These are phyloP conservation scores for Poterioochromonas sp. DNA, from an alignment of 352 stramenopile species.

Conservation along the genomic window DNA sequence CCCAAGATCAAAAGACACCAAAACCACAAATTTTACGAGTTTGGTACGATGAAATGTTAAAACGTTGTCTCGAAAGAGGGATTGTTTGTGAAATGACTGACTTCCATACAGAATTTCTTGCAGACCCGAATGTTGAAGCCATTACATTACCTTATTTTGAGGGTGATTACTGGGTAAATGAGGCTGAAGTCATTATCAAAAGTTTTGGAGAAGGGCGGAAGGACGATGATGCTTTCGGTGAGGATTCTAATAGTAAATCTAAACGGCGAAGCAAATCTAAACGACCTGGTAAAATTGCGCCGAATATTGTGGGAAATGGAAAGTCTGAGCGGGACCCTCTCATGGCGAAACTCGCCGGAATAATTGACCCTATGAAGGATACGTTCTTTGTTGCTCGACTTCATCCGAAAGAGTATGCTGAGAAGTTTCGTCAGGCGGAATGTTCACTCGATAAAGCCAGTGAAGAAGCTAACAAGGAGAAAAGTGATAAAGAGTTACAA, in stretches of 20 bases:
- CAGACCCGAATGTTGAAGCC: constrained; percentile 60
- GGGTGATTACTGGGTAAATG: constrained; percentile 94
- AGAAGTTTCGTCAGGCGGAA: constrained; percentile 46
- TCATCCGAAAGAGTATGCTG: constrained; percentile 49
- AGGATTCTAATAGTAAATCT: constrained; percentile 45
- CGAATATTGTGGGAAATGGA: constrained; percentile 56
- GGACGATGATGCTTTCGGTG: constrained; percentile 33
- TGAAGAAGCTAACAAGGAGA: constrained; percentile 37
- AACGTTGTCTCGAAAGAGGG: constrained; percentile 64
- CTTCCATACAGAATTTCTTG: constrained; percentile 84
- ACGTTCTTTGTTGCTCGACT: constrained; percentile 97
- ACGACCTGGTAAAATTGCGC: constrained; percentile 12
- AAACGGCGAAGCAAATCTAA: constrained; percentile 38
- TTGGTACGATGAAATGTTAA: constrained; percentile 83
- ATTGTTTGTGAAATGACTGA: constrained; percentile 85
- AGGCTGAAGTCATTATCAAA: constrained; percentile 97
- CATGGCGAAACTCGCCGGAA: constrained; percentile 93
- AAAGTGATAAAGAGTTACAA: constrained; percentile 24
- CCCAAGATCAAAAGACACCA: constrained; percentile 94
- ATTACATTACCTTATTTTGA: constrained; percentile 95
- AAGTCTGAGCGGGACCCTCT: constrained; percentile 65
- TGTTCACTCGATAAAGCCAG: too few relatives aligned
- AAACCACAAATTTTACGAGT: constrained; percentile 93
- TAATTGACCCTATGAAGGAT: constrained; percentile 96
- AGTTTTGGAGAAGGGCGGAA: constrained; percentile 85